A percentile compares a stretch with the other conserved stretches of the same genome.
Evolutionary conservation across 2,329 filamentous ascomycete species (phyloP).

Genomic region (Aspergillus hortae): DNA sequence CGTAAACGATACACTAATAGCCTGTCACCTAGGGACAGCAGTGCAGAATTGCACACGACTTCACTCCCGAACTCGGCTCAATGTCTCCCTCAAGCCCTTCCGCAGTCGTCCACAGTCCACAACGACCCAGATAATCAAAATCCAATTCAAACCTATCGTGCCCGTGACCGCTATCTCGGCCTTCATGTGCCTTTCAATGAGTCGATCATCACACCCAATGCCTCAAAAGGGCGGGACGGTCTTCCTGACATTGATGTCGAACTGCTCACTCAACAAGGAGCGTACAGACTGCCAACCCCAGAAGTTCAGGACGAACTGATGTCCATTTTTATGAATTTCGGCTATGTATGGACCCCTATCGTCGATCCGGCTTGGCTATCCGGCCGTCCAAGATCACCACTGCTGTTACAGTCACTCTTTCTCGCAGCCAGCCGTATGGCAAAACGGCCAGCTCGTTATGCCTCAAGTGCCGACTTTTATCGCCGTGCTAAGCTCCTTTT

Average conservation of each 20-base stretch:
- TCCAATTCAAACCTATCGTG: background rate
- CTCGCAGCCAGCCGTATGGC: background rate
- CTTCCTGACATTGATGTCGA: background rate
- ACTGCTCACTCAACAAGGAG: background rate
- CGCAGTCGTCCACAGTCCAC: background rate
- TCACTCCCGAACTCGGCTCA: background rate
- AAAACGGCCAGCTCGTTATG: background rate
- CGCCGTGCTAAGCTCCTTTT: conserved; percentile 20
- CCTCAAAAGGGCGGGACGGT: background rate
- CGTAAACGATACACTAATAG: background rate
- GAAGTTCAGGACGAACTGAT: background rate
- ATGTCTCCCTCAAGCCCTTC: too few species aligned
- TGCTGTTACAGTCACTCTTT: background rate
- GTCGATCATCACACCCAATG: background rate
- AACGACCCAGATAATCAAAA: background rate
- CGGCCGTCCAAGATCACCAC: background rate
- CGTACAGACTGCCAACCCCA: background rate
- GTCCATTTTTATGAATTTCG: background rate
- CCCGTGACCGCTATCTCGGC: background rate
- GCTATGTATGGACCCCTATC: background rate
- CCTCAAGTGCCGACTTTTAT: background rate
- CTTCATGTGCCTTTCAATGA: background rate
- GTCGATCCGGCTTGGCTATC: background rate
- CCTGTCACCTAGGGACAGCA: background rate
- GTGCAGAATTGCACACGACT: background rate